Evolutionary conservation across 1,139 yeast species (phyloP).

Genomic region (Kurtzmaniella quercitrusa): DNA sequence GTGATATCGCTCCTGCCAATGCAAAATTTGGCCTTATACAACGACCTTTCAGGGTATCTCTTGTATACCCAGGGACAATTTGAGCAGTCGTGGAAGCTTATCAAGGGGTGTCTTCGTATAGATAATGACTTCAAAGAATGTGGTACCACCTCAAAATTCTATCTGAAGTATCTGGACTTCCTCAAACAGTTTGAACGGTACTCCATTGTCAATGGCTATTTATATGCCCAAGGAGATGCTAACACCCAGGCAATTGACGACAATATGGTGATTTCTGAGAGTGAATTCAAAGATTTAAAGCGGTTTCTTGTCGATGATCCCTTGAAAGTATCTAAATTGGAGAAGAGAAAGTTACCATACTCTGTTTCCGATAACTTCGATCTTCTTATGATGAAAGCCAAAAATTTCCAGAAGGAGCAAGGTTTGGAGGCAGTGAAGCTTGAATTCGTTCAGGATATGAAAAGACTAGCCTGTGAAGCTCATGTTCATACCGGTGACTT

Average conservation of each 20-base stretch:
- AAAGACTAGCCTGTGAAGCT: slow-evolving; percentile 46
- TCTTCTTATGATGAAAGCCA: slow-evolving; percentile 22
- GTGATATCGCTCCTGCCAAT: slow-evolving; percentile 29
- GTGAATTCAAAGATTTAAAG: slow-evolving; percentile 11
- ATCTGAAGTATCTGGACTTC: slow-evolving; percentile 27
- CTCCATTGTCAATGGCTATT: slow-evolving; percentile 33
- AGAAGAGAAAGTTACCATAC: slow-evolving; percentile 22
- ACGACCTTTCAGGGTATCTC: slow-evolving; percentile 35
- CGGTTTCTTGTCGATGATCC: slow-evolving; percentile 23
- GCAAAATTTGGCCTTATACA: slow-evolving; percentile 25
- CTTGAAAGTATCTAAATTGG: slow-evolving; percentile 28
- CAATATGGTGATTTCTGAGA: slow-evolving; percentile 4
- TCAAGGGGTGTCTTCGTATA: slow-evolving; percentile 59
- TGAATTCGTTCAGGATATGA: slow-evolving; percentile 28
- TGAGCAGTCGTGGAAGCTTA: slow-evolving; percentile 43
- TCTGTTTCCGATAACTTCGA: slow-evolving; percentile 29
- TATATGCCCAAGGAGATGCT: slow-evolving; percentile 22
- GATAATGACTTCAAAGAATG: slow-evolving; percentile 65
- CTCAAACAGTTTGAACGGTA: slow-evolving; percentile 41
- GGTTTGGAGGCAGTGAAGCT: slow-evolving; percentile 11
- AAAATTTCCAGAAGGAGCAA: slow-evolving; percentile 17
- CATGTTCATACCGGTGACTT: slow-evolving; percentile 29
- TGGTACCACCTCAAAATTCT: slow-evolving; percentile 45
- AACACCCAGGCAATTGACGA: slow-evolving; percentile 10
- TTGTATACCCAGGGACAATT: slow-evolving; percentile 50